Conservation (phyloP, 768 basidiomycete genomes). For the Gloeophyllum trabeum region DNA sequence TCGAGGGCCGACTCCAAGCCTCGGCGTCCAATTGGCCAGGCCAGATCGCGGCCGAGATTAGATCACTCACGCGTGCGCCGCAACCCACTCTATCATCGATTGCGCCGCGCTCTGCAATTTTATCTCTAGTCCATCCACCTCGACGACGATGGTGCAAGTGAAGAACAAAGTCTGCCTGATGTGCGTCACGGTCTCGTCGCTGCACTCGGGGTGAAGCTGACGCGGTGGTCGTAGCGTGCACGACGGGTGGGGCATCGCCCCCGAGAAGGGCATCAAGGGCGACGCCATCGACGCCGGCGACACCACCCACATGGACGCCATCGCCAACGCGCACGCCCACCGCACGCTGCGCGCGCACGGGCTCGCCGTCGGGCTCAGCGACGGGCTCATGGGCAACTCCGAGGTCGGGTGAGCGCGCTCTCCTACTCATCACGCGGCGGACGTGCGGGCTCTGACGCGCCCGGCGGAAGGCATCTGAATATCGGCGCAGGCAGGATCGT, state of each 20-base stretch:
- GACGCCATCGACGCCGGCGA: slow-evolving; percentile 80
- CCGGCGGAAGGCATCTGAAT: slow-evolving; percentile 77
- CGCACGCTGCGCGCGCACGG: slow-evolving; percentile 77
- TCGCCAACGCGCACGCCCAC: slow-evolving; percentile 66
- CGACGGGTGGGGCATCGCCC: slow-evolving; percentile 90
- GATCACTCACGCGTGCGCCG: too few species aligned
- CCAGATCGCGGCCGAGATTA: too few species aligned
- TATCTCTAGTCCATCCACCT: too few species aligned
- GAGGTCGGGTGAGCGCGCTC: slow-evolving; percentile 83
- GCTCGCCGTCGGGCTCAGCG: slow-evolving; percentile 83
- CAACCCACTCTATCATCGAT: too few species aligned
- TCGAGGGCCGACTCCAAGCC: too few species aligned
- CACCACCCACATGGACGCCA: slow-evolving; percentile 84
- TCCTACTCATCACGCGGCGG: background rate
- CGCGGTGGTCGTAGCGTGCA: slow-evolving; percentile 52
- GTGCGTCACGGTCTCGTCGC: slow-evolving; percentile 27
- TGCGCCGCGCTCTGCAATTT: too few species aligned
- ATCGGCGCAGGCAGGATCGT: slow-evolving; percentile 92
- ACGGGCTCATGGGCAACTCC: slow-evolving; percentile 96
- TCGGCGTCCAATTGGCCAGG: too few species aligned
- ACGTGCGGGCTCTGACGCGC: too few species aligned
- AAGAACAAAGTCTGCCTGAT: slow-evolving; percentile 91
- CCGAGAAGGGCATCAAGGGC: slow-evolving; percentile 60
- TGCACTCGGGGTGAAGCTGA: background rate
- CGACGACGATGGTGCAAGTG: slow-evolving; percentile 33